Base-by-base conservation (phyloP, 768 basidiomycete species). In the Tubosaeta brunneosetosa region DNA sequence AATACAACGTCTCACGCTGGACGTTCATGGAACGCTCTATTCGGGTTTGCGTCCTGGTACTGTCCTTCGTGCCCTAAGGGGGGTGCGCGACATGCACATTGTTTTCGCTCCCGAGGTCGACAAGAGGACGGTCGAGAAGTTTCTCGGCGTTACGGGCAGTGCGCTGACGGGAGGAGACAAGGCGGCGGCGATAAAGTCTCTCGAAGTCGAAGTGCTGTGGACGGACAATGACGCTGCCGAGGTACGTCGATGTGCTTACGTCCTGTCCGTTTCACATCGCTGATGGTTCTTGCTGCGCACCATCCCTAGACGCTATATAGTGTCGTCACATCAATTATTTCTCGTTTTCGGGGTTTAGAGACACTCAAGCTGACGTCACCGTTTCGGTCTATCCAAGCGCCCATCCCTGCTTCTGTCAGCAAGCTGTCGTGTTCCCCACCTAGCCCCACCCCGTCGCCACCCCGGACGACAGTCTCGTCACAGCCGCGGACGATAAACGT, bases 101-200 rank as follows among this genome's bases (percentile, higher is more conserved):
- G 34, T 68, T 37, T 68, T 68, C 38, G 59, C 53, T 3, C 55
- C 67, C n/a, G 68, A 65, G 22, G 67, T 68, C n/a, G 67, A 68
- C 45, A 68, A 64, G 58, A 50, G 67, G 44, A 68, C 68, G 0
- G 66, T 64, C 10, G 67, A 70, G 37, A 68, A 68, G 31, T 68
- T 68, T 34, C 63, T 68, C 22, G 64, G 57, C 0, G 52, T 60
- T 0, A 61, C 64, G 16, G 67, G 67, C 14, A 55, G 50, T 32
- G 59, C 61, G 44, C 26, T 68, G 12, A 51, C 61, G 1, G 60
- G 57, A 5, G 51, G 46, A 13, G 40, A 52, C 32, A 60, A 53
- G 27, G 16, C 31, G 0, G 53, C 32, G 10, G 57, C 50, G 10
- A 56, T 68, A 38, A 55, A 53, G 6, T 58, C 51, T 14, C 62